Base-by-base conservation (phyloP, 257 asterid species). In the Solanum lignicaule region DNA sequence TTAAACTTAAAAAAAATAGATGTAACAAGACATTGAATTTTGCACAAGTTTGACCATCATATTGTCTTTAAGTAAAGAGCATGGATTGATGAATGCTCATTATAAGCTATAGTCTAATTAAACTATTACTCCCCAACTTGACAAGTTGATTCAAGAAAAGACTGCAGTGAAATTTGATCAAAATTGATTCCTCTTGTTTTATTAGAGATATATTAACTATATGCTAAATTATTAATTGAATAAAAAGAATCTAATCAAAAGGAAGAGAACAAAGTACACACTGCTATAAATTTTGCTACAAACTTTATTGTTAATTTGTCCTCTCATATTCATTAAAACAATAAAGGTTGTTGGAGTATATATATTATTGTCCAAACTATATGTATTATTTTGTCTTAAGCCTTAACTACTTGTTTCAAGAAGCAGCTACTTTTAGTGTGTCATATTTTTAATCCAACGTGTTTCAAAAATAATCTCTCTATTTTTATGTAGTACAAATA, bases 131-230 rank as follows among this genome's bases (percentile, higher is more conserved):
- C 3, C 81, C 20, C 79, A 16, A 31, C 43, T 82, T 82, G 41
- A 48, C 69, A 29, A 46, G 20, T 48, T 18, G 20, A 48, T 18
- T 88, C 66, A 87, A 85, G 72, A 89, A 91, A 92, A 90, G 93
- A 87, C 94, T 90, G 93, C 93, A 88, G 81, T 91, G 87, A 90
- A 91, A 29, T 84, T 55, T 90, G 87, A 79, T 79, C 39, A 87
- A 29, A 65, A 33, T 83, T 83, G 87, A 87, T 87, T 87, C 85
- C 48, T 66, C 31, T 58, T 46, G 85, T 46, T 46, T 81, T 29
- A 81, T 81, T 81, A 81, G 41, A 16, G 39, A 31, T 43, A 15
- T 35, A 73, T 73, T 48, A 81, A 79, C 15, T 18, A 20, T 48
- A 25, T 55, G 65, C 65, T 0, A 81, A 81, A 74, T 55, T 55